Evolutionary conservation across 257 asterid species (phyloP).

Genomic region (Salvia rosmarinus): DNA sequence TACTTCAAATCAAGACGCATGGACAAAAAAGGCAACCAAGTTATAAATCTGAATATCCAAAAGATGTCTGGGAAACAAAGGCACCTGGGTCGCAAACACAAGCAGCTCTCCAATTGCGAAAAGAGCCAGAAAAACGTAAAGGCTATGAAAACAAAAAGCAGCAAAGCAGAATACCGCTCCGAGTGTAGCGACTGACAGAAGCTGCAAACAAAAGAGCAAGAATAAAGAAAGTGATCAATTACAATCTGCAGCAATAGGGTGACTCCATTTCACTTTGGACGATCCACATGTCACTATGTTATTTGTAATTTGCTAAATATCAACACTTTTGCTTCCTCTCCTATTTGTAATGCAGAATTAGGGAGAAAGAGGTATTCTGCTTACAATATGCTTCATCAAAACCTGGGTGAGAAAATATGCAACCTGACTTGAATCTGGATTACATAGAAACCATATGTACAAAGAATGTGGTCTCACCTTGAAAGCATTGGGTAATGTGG

Average conservation of each 20-base stretch:
- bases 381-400: no score
- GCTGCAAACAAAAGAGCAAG: conserved; percentile 49
- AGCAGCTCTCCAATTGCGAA: conserved; percentile 83
- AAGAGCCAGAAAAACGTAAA: conserved; percentile 60
- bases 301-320: background rate
- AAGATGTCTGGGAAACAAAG: conserved; percentile 25
- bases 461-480: conserved; percentile 53
- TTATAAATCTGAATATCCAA: background rate
- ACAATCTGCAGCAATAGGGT: background rate
- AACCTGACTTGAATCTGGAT: no score
- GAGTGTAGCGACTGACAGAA: conserved; percentile 65
- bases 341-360: background rate
- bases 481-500: conserved; percentile 87
- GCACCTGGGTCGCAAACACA: conserved; percentile 90
- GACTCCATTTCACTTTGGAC: background rate
- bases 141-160: conserved; percentile 80
- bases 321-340: background rate
- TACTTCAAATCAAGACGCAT: background rate
- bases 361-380: background rate
- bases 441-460: background rate
- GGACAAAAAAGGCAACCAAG: background rate
- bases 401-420: no score
- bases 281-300: background rate
- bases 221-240: background rate
- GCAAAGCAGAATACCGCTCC: conserved; percentile 86